These are phyloP conservation scores for Diaporthe eres DNA, from an alignment of 2,329 filamentous ascomycete species.

Conservation along the genomic window DNA sequence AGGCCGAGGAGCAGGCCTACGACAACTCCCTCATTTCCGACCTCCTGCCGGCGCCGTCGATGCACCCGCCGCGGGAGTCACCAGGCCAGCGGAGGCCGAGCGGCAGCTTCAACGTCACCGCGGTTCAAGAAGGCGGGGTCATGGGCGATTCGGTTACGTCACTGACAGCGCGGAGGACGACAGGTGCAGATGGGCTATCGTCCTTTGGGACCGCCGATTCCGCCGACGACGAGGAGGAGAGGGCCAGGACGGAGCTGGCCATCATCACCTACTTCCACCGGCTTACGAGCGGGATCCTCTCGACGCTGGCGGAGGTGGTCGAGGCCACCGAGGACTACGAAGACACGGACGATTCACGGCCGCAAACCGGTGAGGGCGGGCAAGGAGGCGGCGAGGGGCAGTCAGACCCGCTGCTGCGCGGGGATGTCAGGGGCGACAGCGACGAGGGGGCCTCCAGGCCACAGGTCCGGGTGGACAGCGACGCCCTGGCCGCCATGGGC, in stretches of 20 bases:
- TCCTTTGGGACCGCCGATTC: constrained; percentile 45
- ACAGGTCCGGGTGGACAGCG: constrained; percentile 70
- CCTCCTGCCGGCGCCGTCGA: constrained; percentile 54
- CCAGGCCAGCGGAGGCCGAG: constrained; percentile 39
- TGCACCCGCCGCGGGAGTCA: constrained; percentile 35
- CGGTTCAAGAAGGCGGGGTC: constrained; percentile 49
- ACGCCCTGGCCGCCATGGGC: constrained; percentile 79
- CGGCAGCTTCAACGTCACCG: constrained; percentile 44
- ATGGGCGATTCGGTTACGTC: constrained; percentile 62
- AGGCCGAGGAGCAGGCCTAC: constrained; percentile 69
- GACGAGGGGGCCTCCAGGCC: constrained; percentile 56
- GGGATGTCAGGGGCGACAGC: constrained; percentile 42
- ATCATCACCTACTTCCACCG: constrained; percentile 88
- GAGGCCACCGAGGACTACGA: constrained; percentile 62
- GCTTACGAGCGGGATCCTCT: constrained; percentile 76
- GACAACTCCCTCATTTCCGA: constrained; percentile 71
- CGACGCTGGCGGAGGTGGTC: constrained; percentile 73
- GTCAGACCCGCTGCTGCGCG: constrained; percentile 41
- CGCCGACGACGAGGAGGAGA: constrained; percentile 58
- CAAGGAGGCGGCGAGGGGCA: constrained; percentile 47
- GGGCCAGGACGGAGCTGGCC: constrained; percentile 73
- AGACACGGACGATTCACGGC: constrained; percentile 48
- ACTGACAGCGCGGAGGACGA: constrained; percentile 54
- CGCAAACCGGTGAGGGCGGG: constrained; percentile 49
- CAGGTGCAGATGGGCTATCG: constrained; percentile 34